Base-by-base conservation (phyloP, 768 basidiomycete species). In the Tylopilus felleus region DNA sequence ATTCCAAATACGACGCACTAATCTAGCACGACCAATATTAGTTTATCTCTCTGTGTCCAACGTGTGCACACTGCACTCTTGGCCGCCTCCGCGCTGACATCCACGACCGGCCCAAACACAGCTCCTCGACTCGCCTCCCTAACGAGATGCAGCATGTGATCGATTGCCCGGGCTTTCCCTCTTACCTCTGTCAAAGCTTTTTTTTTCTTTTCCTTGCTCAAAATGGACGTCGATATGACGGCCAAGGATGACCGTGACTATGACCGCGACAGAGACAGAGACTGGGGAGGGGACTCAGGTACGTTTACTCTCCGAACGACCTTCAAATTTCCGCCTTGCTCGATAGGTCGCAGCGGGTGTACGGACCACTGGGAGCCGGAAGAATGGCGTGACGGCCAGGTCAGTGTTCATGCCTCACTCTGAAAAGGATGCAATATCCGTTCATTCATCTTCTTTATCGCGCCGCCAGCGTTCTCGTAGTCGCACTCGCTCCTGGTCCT, bases 311-410 rank as follows among this genome's bases (percentile, higher is more conserved):
- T 51, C 27, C 31, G 9, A 29, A 6, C 16, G 1, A 12, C 23
- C 28, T 29, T 19, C 29, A 5, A 12, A 33, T 56, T 22, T 38
- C 43, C 23, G 16, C n/a, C 52, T 57, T n/a, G 12, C 5, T 12
- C 54, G 35, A 53, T 71, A 79, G 80, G 62, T 74, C 80, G 67
- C 70, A 77, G 75, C 36, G 66, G 76, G 42, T 72, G 75, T 33
- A 71, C 73, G 47, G 90, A 93, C 71, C 89, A 92, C 61, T 92
- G 89, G 89, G 90, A 92, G 61, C 89, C 90, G 0, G 88, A 82
- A 17, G 78, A 86, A 29, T 78, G 84, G 67, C 84, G 90, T 28
- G 83, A 81, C 53, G 83, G 79, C 47, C 88, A 89, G 48, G 90
- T 90, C 62, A 66, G 84, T 71, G 23, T 42, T 39, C 27, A 2